These are phyloP conservation scores for Pestalotiopsis sp. DNA, from an alignment of 2,329 filamentous ascomycete genomes.

Conservation along the genomic window DNA sequence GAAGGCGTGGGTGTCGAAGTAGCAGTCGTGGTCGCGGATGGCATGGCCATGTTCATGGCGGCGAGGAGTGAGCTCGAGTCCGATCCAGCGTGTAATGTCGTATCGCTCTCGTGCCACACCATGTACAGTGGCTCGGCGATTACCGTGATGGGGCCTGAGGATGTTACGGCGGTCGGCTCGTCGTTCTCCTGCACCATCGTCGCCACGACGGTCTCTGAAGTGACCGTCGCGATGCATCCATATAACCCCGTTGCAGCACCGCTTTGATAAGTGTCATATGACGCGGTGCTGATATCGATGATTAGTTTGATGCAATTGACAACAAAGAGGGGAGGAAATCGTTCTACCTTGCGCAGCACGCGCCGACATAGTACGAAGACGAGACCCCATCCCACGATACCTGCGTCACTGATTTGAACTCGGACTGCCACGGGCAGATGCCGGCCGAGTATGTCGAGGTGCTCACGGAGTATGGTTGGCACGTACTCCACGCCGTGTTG, in stretches of 20 bases:
- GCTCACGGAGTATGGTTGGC: slow-evolving; percentile 13
- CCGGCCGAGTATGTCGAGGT: slow-evolving; percentile 14
- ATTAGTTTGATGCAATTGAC: not conserved
- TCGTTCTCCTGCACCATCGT: slow-evolving; percentile 6
- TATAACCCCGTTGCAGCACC: not conserved
- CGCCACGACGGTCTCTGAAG: not conserved
- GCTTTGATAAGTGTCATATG: not conserved
- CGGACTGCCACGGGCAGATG: slow-evolving; percentile 12
- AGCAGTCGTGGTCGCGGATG: not conserved
- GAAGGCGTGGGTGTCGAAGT: not conserved
- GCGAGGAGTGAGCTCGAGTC: slow-evolving; percentile 12
- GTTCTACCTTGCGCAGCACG: slow-evolving; percentile 15
- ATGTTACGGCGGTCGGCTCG: not conserved
- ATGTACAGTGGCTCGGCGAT: slow-evolving; percentile 15
- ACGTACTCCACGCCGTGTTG: slow-evolving; percentile 14
- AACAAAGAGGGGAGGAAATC: not conserved
- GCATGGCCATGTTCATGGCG: slow-evolving; percentile 12
- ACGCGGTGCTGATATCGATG: not conserved
- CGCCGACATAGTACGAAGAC: slow-evolving; percentile 9
- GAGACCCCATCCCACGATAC: slow-evolving; percentile 9
- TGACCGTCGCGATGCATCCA: slow-evolving; percentile 7
- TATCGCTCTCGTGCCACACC: slow-evolving; percentile 14
- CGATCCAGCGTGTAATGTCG: slow-evolving; percentile 7
- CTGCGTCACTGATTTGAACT: slow-evolving; percentile 14
- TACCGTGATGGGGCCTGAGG: slow-evolving; percentile 6